Evolutionary conservation across 768 basidiomycete genomes (phyloP).

Genomic region (Termitomyces sp.): DNA sequence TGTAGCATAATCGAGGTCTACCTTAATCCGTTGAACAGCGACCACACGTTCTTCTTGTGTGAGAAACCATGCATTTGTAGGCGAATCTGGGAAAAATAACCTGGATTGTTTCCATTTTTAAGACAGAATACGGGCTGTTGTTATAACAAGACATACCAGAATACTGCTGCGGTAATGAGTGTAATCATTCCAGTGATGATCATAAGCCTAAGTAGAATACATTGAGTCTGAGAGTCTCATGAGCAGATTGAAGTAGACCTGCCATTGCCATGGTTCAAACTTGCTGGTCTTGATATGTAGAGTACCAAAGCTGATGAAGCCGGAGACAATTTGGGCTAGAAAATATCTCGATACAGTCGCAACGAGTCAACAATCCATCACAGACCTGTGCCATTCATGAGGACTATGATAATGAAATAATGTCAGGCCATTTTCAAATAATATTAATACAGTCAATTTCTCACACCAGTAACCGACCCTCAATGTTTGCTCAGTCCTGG

Average conservation of each 20-base stretch:
- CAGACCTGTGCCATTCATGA: slow-evolving; percentile 73
- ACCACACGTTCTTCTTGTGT: slow-evolving; percentile 56
- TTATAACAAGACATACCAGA: slow-evolving; percentile 40
- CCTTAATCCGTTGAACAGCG: slow-evolving; percentile 67
- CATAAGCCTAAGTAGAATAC: slow-evolving; percentile 48
- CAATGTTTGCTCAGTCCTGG: slow-evolving; percentile 62
- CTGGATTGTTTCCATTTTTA: slow-evolving; percentile 23
- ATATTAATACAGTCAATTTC: slow-evolving; percentile 19
- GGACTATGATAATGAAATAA: slow-evolving; percentile 34
- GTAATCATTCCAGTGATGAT: slow-evolving; percentile 64
- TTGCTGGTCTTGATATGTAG: slow-evolving; percentile 54
- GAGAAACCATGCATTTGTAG: slow-evolving; percentile 73
- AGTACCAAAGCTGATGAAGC: slow-evolving; percentile 64
- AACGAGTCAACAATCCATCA: not conserved
- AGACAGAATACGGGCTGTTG: not conserved
- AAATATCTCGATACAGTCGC: not conserved
- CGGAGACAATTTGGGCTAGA: slow-evolving; percentile 67
- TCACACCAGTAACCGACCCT: slow-evolving; percentile 77
- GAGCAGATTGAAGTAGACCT: not conserved
- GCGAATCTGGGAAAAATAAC: slow-evolving; percentile 73
- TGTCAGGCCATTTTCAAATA: not conserved
- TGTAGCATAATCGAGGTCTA: slow-evolving; percentile 13
- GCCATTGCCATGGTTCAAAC: slow-evolving; percentile 78
- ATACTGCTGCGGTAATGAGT: slow-evolving; percentile 44
- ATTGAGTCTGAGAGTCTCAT: not conserved